phyloP scores from a whole-genome alignment of 1,139 yeast genomes.

The Geotrichum aggregatum region DNA sequence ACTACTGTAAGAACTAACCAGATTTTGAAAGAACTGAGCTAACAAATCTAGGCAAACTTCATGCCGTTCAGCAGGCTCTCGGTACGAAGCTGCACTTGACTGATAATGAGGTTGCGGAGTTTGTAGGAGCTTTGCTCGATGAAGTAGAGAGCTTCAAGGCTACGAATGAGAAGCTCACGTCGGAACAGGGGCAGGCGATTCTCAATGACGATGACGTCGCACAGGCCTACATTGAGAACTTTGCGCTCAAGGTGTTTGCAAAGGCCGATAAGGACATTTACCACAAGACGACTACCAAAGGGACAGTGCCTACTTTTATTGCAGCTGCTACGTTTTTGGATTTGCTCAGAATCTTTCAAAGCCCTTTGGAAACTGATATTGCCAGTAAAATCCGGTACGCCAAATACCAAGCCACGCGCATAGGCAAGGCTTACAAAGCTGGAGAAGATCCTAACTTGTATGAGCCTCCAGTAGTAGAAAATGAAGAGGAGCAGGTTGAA shows the following conservation, averaged over 20 bases:
- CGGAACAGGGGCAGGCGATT: slow-evolving; percentile 45
- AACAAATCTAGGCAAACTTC: slow-evolving; percentile 36
- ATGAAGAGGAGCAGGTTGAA: slow-evolving; percentile 14
- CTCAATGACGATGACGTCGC: slow-evolving; percentile 57
- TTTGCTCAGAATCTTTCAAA: slow-evolving; percentile 43
- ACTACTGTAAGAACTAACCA: slow-evolving; percentile 10
- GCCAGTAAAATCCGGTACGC: slow-evolving; percentile 49
- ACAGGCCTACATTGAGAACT: slow-evolving; percentile 54
- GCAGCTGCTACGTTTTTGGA: slow-evolving; percentile 52
- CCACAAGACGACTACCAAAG: slow-evolving; percentile 32
- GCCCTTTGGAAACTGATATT: slow-evolving; percentile 30
- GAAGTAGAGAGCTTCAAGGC: slow-evolving; percentile 54
- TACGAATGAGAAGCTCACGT: slow-evolving; percentile 29
- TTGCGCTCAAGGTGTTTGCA: slow-evolving; percentile 60
- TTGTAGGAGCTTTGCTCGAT: slow-evolving; percentile 58
- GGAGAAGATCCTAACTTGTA: slow-evolving; percentile 52
- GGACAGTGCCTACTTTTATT: slow-evolving; percentile 47
- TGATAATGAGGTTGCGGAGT: slow-evolving; percentile 51
- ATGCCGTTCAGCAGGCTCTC: slow-evolving; percentile 65
- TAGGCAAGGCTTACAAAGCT: slow-evolving; percentile 44
- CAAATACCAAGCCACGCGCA: slow-evolving; percentile 56
- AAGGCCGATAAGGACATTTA: slow-evolving; percentile 48
- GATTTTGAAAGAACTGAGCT: background rate
- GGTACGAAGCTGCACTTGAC: slow-evolving; percentile 53
- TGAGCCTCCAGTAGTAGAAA: slow-evolving; percentile 26